Percentiles rank a stretch among this genome's conserved stretches.
phyloP scores from a whole-genome alignment of 768 basidiomycete genomes.

The Mycena metata region DNA sequence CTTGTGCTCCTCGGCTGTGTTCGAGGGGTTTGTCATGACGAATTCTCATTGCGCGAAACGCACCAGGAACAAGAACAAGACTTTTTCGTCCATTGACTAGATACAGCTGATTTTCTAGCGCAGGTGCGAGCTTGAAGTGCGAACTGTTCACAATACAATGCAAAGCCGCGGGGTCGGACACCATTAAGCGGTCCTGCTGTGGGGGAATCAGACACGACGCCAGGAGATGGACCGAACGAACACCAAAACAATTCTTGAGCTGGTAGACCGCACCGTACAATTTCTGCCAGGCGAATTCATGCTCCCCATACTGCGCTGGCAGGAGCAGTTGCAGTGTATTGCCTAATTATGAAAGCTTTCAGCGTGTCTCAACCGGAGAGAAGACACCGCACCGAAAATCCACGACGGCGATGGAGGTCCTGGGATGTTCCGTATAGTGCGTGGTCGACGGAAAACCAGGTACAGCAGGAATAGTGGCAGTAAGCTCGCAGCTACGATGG shows the following conservation, averaged over 20 bases:
- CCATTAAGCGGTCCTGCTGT: slow-evolving; percentile 26
- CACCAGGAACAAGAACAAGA: not conserved
- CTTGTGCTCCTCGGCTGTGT: slow-evolving; percentile 6
- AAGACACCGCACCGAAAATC: slow-evolving; percentile 12
- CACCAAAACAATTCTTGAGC: slow-evolving; percentile 26
- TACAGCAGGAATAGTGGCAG: not conserved
- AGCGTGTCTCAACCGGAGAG: not conserved
- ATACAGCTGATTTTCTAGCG: not conserved
- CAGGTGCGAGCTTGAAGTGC: not conserved
- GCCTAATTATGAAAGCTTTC: not conserved
- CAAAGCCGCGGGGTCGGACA: slow-evolving; percentile 14
- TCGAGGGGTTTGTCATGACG: not conserved
- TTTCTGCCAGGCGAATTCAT: slow-evolving; percentile 20
- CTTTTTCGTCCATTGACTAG: not conserved
- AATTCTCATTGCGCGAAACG: not conserved
- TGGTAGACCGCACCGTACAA: slow-evolving; percentile 13
- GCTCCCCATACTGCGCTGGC: slow-evolving; percentile 4
- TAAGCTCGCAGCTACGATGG: no score
- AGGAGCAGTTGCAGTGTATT: slow-evolving; percentile 7
- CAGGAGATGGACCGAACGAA: not conserved
- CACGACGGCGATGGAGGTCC: slow-evolving; percentile 24
- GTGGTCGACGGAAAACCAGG: slow-evolving; percentile 8
- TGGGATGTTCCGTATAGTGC: slow-evolving; percentile 6
- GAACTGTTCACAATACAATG: slow-evolving; percentile 23
- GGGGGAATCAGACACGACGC: not conserved